phyloP scores from a whole-genome alignment of 1,284 basidiomycete species.

The Trichosporon faecale region DNA sequence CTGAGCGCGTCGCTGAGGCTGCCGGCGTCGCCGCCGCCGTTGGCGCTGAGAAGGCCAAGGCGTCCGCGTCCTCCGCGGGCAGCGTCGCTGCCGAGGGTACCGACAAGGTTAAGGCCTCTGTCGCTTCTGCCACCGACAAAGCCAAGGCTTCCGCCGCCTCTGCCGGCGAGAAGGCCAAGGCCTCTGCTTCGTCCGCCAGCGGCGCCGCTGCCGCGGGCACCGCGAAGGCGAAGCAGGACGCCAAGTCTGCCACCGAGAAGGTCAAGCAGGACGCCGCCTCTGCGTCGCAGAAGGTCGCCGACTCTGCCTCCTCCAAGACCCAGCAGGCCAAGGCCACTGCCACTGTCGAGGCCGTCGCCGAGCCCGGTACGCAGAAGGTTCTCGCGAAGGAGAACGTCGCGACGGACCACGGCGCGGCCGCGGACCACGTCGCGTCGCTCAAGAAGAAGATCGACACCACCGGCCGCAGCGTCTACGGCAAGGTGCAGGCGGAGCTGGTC shows the following conservation, averaged over 20 bases:
- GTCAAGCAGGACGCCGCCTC: conserved; percentile 6
- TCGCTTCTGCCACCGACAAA: not conserved
- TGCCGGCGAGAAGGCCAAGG: not conserved
- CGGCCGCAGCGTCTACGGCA: conserved; percentile 33
- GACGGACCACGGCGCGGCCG: not conserved
- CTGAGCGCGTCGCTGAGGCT: not conserved
- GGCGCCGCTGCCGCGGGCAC: too few species aligned
- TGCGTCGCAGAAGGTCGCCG: not conserved
- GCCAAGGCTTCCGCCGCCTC: not conserved
- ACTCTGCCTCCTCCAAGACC: not conserved
- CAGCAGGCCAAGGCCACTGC: conserved; percentile 4
- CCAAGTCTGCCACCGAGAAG: too few species aligned
- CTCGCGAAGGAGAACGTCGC: conserved; percentile 3
- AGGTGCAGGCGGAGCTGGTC: conserved; percentile 33
- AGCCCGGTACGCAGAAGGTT: conserved; percentile 9
- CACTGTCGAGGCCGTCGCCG: conserved; percentile 9
- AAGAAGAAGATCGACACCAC: conserved; percentile 36
- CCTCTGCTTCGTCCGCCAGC: too few species aligned
- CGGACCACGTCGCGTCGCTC: conserved; percentile 20
- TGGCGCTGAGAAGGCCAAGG: not conserved
- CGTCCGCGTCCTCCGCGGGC: not conserved
- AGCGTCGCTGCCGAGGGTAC: not conserved
- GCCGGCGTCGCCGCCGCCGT: not conserved
- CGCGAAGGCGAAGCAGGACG: too few species aligned
- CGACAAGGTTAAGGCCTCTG: not conserved